Base-by-base conservation (phyloP, 768 basidiomycete species). In the Termitomyces sp. region DNA sequence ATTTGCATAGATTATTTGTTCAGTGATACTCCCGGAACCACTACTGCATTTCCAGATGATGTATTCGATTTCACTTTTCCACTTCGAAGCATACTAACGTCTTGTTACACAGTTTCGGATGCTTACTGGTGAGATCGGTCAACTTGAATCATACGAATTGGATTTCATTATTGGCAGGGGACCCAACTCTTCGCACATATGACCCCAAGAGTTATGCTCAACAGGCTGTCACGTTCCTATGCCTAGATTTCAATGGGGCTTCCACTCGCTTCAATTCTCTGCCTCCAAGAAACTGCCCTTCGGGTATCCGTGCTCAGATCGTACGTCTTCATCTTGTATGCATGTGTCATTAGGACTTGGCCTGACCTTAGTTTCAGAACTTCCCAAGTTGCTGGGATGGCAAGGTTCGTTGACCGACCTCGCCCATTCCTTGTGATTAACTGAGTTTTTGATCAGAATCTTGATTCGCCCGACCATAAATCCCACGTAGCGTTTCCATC, bases 341-440 rank as follows among this genome's bases (percentile, higher is more conserved):
- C 5, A 9, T 12, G 20, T n/a, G 27, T 34, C 47, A 47, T 46
- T 44, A 20, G 31, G 16, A 36, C 37, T 10, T 43, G 20, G 44
- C 49, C 32, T 22, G 12, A 46, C n/a, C 41, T 52, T 48, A 26
- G 13, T 49, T 16, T 47, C 52, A 81, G 78, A 80, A 79, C 62
- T 79, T 81, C 69, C 78, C 75, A 8, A 80, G 76, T 57, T 83
- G 81, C 65, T 83, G 81, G 81, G 77, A 83, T 63, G 81, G 81
- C 59, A 75, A 77, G 75, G 79, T 79, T 53, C 36, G 61, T 51
- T 44, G 8, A 22, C 24, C 3, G 22, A 47, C n/a, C 24, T 5
- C 18, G 26, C 26, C 42, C n/a, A 14, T 46, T 16, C 27, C 31
- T 46, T 46, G 10, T 27, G 53, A 53, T 22, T 42, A 10, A 31